phyloP scores from a whole-genome alignment of 2,329 filamentous ascomycete species.

The Emmonsiellopsis sp. region DNA sequence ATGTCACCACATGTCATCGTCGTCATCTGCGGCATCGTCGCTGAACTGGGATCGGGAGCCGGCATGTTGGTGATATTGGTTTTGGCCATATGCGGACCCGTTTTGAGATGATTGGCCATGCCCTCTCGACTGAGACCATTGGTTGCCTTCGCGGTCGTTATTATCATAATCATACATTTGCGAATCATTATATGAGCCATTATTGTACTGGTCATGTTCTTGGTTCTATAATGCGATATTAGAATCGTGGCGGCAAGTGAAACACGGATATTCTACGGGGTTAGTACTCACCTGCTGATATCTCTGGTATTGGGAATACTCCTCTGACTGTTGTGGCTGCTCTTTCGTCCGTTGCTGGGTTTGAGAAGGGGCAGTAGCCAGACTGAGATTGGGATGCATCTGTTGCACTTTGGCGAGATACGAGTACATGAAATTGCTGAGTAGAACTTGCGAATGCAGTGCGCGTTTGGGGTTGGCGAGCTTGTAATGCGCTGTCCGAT shows the following conservation, averaged over 20 bases:
- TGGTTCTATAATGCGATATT: constrained; percentile 12
- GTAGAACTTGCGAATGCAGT: constrained; percentile 83
- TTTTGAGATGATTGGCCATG: constrained; percentile 29
- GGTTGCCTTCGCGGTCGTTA: constrained; percentile 29
- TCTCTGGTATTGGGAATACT: constrained; percentile 36
- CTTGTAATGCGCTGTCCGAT: constrained; percentile 98
- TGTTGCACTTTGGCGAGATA: constrained; percentile 98
- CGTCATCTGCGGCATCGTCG: constrained; percentile 35
- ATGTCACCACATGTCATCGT: constrained; percentile 41
- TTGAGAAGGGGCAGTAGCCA: constrained; percentile 69
- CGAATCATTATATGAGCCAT: constrained; percentile 39
- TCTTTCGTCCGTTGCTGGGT: constrained; percentile 37
- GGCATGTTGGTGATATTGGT: constrained; percentile 28
- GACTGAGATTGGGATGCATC: constrained; percentile 93
- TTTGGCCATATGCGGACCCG: constrained; percentile 25
- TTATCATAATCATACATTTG: constrained; percentile 44
- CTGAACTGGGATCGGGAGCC: constrained; percentile 26
- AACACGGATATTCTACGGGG: neutral
- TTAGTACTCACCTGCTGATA: constrained; percentile 29
- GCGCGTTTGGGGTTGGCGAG: constrained; percentile 92
- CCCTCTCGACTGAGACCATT: constrained; percentile 28
- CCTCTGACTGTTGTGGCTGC: constrained; percentile 29
- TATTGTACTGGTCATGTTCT: constrained; percentile 28
- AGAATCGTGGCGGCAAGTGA: neutral
- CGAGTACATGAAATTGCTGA: constrained; percentile 99